Base-by-base conservation (phyloP, 2,329 filamentous ascomycete genomes). In the Talaromyces sp. region DNA sequence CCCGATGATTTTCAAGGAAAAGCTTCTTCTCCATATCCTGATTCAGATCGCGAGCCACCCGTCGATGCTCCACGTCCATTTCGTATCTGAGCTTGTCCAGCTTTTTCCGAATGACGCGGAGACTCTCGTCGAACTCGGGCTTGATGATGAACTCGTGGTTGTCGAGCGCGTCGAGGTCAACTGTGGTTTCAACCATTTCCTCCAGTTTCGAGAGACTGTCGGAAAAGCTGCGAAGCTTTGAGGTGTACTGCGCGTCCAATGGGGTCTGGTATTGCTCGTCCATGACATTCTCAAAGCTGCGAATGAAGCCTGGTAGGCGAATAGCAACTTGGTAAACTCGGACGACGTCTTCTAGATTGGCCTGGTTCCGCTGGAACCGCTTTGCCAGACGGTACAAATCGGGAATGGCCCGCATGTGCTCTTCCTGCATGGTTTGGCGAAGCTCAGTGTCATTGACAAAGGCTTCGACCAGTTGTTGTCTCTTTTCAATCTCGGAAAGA, bases 111-210 rank as follows among this genome's bases (percentile, higher is more conserved):
- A 99, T 96, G n/a, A 90, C 86, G 19, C 89, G 86, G 41, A 99
- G 81, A 58, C 87, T 85, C 61, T 97, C 92, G 69, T 99, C 95
- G 65, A 97, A 99, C 71, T 99, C 95, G 0, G 96, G 90, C 77
- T 98, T 99, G 83, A 99, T 99, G 69, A 97, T 93, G 77, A 96
- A 99, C 72, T 99, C 95, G 71, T 99, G 95, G 66, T 95, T 92
- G 69, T 99, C 93, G 11, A 99, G 84, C 2, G 95, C 95, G 61
- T 96, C 91, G 0, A 99, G 84, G 70, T 99, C 95, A 14, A 99
- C 93, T 0, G 96, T 99, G 1, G 95, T 96, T 78, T 99, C 95
- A 0, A 99, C 95, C 91, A 99, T 97, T 72, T 99, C 95, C 70
- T 93, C 90, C 11, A 99, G 81, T 71, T 92, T 96, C 27, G 84